Evolutionary conservation across 2,329 filamentous ascomycete species (phyloP), one percentile per base, ranked within the genome.

Genomic region (Colletotrichum orchidophilum): DNA sequence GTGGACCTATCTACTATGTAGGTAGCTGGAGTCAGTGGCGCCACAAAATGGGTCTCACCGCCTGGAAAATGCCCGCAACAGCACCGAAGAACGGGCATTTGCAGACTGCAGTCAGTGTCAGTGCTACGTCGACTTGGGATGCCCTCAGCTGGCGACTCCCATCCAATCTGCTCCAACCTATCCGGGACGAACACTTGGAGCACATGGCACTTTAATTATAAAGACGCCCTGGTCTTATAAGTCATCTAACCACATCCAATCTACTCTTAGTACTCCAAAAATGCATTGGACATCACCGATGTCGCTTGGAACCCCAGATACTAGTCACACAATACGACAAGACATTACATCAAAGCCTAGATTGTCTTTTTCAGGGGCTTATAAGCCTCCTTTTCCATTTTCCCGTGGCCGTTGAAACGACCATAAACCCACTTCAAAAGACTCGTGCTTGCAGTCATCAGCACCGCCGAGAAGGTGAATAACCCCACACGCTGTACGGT

Each of bases 381-480:
- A 26, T 76, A 70, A 33, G 80, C 82, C 57, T 82, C 82, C 63
- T 77, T 80, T 71, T 83, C 76, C 72, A 79, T 80, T 69, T 76
- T 74, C 61, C 85, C 82, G 54, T 85, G 80, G 12, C 91, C 91
- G 78, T 94, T 95, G 29, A 93, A 78, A 63, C 84, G 84, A 2
- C 87, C 88, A 81, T 97, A 94, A 1, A 93, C 73, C 86, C 87
- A 92, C 78, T 94, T 92, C 73, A 97, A 82, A 11, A 86, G 81
- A 26, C 89, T 83, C 0, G 93, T 95, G 74, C 91, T 94, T 3
- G 85, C 79, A 2, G 93, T 91, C 90, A 97, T 95, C 18, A 93
- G 81, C 1, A 87, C 77, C 1, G 93, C 94, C 52, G 93, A 93
- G 21, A 88, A 82, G 1, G 85, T 86, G 75, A 97, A 97, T 11